Base-by-base conservation (phyloP, 768 basidiomycete genomes). In the Nevesoporus exiguus region DNA sequence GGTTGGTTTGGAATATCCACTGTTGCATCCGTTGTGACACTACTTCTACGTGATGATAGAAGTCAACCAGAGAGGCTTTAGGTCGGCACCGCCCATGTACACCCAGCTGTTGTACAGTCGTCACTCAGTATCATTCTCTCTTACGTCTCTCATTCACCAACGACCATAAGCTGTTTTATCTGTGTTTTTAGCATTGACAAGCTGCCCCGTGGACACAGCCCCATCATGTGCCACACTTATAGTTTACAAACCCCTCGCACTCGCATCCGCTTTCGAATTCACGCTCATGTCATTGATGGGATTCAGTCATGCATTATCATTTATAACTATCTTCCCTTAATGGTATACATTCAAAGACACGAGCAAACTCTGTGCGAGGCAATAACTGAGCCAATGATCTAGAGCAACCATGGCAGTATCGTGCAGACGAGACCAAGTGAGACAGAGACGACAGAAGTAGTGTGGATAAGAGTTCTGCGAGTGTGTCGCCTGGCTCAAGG, bases 311-410 rank as follows among this genome's bases (percentile, higher is more conserved):
- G 67, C 67, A 67, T 66, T 54, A 55, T 60, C 60, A 64, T 58
- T 50, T 69, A 69, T 56, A 57, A 57, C 54, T 65, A 66, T 59
- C 45, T 57, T 58, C 56, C 47, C 53, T 40, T 68, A 68, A 68
- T 66, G 43, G 58, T 50, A 52, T 56, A 67, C 57, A 57, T 55
- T 56, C 39, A 10, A 54, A 52, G 25, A 44, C 47, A 45, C 29
- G 49, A 53, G 47, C 4, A 10, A 43, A 43, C 2, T n/a, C 14
- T 15, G 33, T 10, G 9, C 7, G 22, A 24, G 24, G 19, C 21
- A 22, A 40, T 21, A 40, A n/a, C n/a, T n/a, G n/a, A n/a, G n/a
- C n/a, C n/a, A n/a, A n/a, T n/a, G n/a, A 33, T 11, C 33, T 33
- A 33, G 13, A 29, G 27, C 27, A 29, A 29, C 4, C 27, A 29